phyloP scores from a whole-genome alignment of 2,329 filamentous ascomycete species.

The Chrysoporthe austroafricana region DNA sequence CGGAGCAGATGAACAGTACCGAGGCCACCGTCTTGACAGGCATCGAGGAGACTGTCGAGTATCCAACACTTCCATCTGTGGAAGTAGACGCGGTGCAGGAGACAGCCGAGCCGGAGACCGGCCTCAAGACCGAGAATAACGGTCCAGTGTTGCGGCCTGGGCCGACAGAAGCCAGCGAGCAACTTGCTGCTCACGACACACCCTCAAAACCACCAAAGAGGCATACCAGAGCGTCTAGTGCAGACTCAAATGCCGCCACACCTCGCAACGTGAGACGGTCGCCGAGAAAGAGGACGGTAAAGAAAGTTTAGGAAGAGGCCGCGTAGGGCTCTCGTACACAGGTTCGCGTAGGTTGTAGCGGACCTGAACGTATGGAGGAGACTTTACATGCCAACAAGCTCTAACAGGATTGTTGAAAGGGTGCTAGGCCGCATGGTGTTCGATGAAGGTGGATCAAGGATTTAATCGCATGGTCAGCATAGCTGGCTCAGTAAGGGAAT shows the following conservation, averaged over 20 bases:
- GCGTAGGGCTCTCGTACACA: too few species aligned
- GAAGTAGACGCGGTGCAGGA: slow-evolving; percentile 15
- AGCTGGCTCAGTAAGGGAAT: neutral
- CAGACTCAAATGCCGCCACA: slow-evolving; percentile 26
- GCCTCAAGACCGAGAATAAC: neutral
- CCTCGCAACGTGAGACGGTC: slow-evolving; percentile 27
- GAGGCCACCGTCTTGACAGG: slow-evolving; percentile 11
- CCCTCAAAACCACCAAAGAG: slow-evolving; percentile 17
- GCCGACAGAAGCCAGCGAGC: neutral
- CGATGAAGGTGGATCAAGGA: neutral
- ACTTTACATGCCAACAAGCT: too few species aligned
- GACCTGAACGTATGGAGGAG: too few species aligned
- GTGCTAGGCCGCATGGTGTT: too few species aligned
- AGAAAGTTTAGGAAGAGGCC: neutral
- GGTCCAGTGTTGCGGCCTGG: neutral
- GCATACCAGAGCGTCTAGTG: slow-evolving; percentile 20
- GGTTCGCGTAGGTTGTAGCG: too few species aligned
- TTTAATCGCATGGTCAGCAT: neutral
- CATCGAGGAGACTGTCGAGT: slow-evolving; percentile 18
- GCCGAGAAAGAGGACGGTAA: slow-evolving; percentile 23
- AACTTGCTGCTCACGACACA: slow-evolving; percentile 1
- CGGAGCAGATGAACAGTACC: slow-evolving; percentile 17
- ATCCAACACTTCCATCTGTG: slow-evolving; percentile 18
- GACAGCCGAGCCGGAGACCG: neutral
- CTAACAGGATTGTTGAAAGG: too few species aligned